Base-by-base conservation (phyloP, 1,284 basidiomycete species). In the Phenoliferia sp. region DNA sequence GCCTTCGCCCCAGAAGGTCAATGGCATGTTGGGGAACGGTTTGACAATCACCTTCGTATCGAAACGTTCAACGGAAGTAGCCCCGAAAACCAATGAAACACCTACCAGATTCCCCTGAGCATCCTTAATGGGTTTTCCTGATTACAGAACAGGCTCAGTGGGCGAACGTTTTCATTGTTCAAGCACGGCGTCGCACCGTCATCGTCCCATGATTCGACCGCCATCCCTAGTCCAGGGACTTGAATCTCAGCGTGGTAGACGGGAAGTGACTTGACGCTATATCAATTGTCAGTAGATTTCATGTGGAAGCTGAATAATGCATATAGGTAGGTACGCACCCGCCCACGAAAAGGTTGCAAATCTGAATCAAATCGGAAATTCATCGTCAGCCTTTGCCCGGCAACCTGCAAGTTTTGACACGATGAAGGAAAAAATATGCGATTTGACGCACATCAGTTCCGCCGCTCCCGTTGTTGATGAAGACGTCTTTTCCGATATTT, bases 401-500 rank as follows among this genome's bases (percentile, higher is more conserved):
- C n/a, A n/a, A n/a, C n/a, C n/a, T n/a, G n/a, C n/a, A n/a, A n/a
- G 50, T 28, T 10, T 54, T n/a, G 9, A 54, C 50, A 12, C 50
- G n/a, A 55, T 16, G 26, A 3, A 44, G 39, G 39, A 3, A 32
- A 17, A 80, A 92, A 92, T n/a, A n/a, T n/a, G n/a, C n/a, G 31
- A 93, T 83, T 35, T 89, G 90, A 79, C 90, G 92, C 39, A 93
- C 90, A 76, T 93, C 91, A 22, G 90, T 92, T 22, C 89, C 75
- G 84, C 90, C 90, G 32, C 90, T 91, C 71, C 93, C 90, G 31
- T 88, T 90, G 19, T 85, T 88, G 44, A 93, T 80, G 39, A 91
- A 79, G 3, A 92, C 84, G 73, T 88, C 82, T 35, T 83, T 81
- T 67, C 81, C 85, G 64, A 92, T 87, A 74, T 87, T 80, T 64